Evolutionary conservation across 768 basidiomycete species (phyloP).

Genomic region (Lanmaoa rubissima): DNA sequence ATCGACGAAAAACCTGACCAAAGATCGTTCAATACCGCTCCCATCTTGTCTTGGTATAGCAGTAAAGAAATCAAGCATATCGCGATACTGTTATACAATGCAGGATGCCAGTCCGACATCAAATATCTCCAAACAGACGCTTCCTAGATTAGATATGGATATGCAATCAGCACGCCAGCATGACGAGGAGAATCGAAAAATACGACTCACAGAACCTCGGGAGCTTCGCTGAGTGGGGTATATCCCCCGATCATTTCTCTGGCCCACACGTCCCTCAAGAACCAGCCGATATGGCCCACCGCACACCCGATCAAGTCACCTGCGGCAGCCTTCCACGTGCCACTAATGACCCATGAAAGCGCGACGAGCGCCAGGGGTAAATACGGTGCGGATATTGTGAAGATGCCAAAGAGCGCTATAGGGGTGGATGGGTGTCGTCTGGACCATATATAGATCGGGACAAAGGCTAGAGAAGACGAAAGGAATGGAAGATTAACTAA

Average conservation of each 20-base stretch:
- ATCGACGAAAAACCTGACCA: not conserved
- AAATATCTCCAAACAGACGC: slow-evolving; percentile 62
- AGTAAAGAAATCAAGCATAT: not conserved
- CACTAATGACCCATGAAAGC: slow-evolving; percentile 81
- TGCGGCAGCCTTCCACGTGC: slow-evolving; percentile 80
- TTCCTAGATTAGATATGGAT: slow-evolving; percentile 40
- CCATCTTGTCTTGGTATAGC: too few relatives aligned
- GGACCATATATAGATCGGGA: slow-evolving; percentile 97
- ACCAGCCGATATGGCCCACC: slow-evolving; percentile 86
- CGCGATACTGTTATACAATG: slow-evolving; percentile 9
- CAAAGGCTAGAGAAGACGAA: slow-evolving; percentile 89
- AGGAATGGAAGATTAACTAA: slow-evolving; percentile 92
- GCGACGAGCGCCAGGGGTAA: slow-evolving; percentile 88
- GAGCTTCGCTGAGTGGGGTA: slow-evolving; percentile 71
- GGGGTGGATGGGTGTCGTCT: slow-evolving; percentile 90
- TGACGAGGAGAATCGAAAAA: not conserved
- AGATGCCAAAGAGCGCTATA: slow-evolving; percentile 92
- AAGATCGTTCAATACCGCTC: not conserved
- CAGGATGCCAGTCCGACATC: slow-evolving; percentile 1
- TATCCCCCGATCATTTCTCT: slow-evolving; percentile 80
- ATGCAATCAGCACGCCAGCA: not conserved
- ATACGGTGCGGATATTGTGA: slow-evolving; percentile 95
- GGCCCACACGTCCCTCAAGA: slow-evolving; percentile 83
- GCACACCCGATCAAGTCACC: slow-evolving; percentile 82
- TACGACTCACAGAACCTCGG: slow-evolving; percentile 59